Base-by-base conservation (phyloP, 148 eudicot species). In the Rhododendron mucronatum region DNA sequence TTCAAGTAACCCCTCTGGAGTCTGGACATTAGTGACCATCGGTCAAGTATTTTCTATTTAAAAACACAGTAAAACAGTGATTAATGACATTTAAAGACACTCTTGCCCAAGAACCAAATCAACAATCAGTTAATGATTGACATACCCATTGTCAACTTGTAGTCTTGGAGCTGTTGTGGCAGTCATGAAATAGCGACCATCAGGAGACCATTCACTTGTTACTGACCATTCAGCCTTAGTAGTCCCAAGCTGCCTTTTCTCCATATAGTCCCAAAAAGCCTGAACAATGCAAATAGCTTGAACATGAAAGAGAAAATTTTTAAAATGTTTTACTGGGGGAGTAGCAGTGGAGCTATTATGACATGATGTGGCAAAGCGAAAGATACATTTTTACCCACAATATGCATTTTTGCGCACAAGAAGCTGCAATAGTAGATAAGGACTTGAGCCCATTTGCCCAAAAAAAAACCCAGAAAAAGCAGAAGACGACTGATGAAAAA, bases 101-200 rank as follows among this genome's bases (percentile, higher is more conserved):
- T 26, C 28, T 57, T 55, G 33, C 37, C 57, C 23, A 55, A 78
- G 71, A 80, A 78, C 21, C 84, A 20, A 41, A 83, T 81, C 82
- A 23, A 76, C 23, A 83, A 12, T 33, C 15, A 53, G 61, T 47
- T 41, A 28, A 78, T 59, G 61, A 81, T 20, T 21, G 84, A 76
- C 92, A 87, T 95, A 97, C 99, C 96, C 96, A 88, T 97, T 97
- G 89, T 97, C 99, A 85, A 97, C 92, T 93, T 95, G 98, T 86
- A 93, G 93, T 85, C 99, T 91, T 65, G 99, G 99, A 82, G 99
- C 98, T 65, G 98, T 97, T 81, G 99, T 92, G 51, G 99, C 98
- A 86, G 98, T 95, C 99, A 97, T 84, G 88, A 97, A 95, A 88
- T 93, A 97, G 61, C 92, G 90, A 63, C 99, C 99, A 91, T 92